Evolutionary conservation across 2,329 filamentous ascomycete species (phyloP).

Genomic region (Phialophora expanda): DNA sequence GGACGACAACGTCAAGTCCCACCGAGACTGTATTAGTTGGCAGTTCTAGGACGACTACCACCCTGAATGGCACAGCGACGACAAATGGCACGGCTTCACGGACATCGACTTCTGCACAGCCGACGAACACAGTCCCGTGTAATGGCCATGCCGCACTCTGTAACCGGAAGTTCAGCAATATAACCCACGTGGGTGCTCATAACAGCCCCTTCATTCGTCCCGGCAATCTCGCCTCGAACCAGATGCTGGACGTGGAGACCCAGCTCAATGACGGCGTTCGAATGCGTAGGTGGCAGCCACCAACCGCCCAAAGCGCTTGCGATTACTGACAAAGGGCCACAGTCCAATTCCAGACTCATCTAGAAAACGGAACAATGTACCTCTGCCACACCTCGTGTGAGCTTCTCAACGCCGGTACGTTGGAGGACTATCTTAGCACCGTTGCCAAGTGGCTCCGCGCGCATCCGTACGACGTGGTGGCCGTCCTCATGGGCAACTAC

Average conservation of each 20-base stretch:
- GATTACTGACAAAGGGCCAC: constrained; percentile 9
- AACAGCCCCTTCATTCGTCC: constrained; percentile 77
- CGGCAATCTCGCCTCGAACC: constrained; percentile 77
- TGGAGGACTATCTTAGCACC: constrained; percentile 71
- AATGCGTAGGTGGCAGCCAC: constrained; percentile 53
- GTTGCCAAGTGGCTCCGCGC: constrained; percentile 74
- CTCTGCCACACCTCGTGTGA: constrained; percentile 88
- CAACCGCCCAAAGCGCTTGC: not conserved
- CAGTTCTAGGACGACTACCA: constrained; percentile 45
- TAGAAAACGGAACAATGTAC: constrained; percentile 64
- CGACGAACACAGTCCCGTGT: constrained; percentile 77
- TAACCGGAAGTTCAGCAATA: constrained; percentile 76
- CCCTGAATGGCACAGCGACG: constrained; percentile 56
- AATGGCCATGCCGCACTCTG: constrained; percentile 82
- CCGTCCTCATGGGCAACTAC: constrained; percentile 82
- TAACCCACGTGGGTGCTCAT: constrained; percentile 77
- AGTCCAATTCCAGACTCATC: constrained; percentile 67
- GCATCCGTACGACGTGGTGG: constrained; percentile 86
- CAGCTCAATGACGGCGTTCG: constrained; percentile 77
- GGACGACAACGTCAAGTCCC: constrained; percentile 44
- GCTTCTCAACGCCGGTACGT: constrained; percentile 78
- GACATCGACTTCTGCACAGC: constrained; percentile 51
- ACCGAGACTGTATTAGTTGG: constrained; percentile 46
- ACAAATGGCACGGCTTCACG: constrained; percentile 55
- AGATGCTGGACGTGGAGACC: constrained; percentile 67